These are phyloP conservation scores for Sporothrix dimorphospora DNA, from an alignment of 2,329 filamentous ascomycete species.

Conservation along the genomic window DNA sequence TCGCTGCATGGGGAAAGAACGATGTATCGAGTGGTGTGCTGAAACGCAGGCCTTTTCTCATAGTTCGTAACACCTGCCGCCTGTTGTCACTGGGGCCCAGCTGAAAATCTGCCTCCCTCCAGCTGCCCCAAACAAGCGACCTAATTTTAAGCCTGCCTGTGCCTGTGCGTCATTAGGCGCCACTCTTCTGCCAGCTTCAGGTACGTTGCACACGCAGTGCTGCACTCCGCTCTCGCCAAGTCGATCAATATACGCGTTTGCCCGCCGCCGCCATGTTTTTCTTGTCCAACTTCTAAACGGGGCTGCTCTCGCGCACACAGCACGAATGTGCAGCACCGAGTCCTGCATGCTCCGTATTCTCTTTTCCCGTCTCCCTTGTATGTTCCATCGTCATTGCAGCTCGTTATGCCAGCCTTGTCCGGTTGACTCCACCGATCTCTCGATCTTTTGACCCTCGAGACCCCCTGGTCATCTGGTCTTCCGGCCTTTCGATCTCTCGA, in stretches of 20 bases:
- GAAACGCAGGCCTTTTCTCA: neutral
- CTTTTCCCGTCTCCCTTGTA: neutral
- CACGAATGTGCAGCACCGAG: neutral
- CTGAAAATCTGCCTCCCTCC: conserved; percentile 11
- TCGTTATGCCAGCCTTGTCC: conserved; percentile 17
- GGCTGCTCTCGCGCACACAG: neutral
- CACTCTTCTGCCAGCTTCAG: conserved; percentile 11
- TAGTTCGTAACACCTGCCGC: neutral
- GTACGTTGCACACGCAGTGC: neutral
- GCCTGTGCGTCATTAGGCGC: conserved; percentile 15
- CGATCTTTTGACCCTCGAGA: neutral
- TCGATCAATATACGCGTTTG: conserved; percentile 7
- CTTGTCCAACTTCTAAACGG: conserved; percentile 13
- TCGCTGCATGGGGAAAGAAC: neutral
- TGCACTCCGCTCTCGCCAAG: conserved; percentile 21
- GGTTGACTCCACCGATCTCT: conserved; percentile 17
- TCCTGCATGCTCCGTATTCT: neutral
- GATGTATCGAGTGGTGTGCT: neutral
- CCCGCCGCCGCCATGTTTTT: neutral
- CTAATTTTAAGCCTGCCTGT: conserved; percentile 13
- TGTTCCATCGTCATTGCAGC: conserved; percentile 5
- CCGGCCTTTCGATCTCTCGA: neutral
- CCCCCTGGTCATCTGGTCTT: neutral
- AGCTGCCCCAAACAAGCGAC: neutral
- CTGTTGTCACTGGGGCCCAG: neutral